Base-by-base conservation (phyloP, 1,284 basidiomycete genomes). In the Exsudoporus floridanus region DNA sequence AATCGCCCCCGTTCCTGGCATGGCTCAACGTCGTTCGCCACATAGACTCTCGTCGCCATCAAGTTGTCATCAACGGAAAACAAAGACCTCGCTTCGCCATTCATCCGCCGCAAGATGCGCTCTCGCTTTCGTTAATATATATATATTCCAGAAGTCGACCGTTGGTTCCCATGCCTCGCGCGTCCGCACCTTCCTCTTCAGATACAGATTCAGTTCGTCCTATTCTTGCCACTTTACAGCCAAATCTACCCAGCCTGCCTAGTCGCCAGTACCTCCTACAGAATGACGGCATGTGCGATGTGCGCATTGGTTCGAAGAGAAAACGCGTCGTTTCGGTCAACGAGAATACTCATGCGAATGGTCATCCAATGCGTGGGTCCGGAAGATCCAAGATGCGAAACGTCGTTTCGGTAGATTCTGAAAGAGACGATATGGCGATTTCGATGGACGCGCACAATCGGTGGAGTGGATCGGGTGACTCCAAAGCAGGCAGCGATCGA, bases 181-280 rank as follows among this genome's bases (percentile, higher is more conserved):
- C 77, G 73, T 78, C 76, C 50, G 72, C 73, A 31, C 73, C 80
- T 19, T 73, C 78, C 41, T 75, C 71, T 38, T 70, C 69, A 42
- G 70, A 70, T 36, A 65, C 68, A 6, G 33, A 69, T 47, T 58
- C 67, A 33, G 53, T 69, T 56, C 77, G 82, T 40, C 81, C 78
- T 27, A 84, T 88, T 56, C 80, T 90, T 46, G 83, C 84, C 33
- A 79, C 87, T 50, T 72, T 90, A 30, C 86, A 86, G 52, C 80
- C 83, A 52, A 90, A 90, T 69, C 76, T 88, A 45, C 84, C 88
- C 40, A 82, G 85, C 45, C 73, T 88, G 18, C 84, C 86, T 19
- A 84, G 84, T 42, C 82, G 88, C 60, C 63, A 72, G 40, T 64
- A 70, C 31, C 56, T 67, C 31, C 36, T 65, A 10, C 55, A 59